Conservation (phyloP, 345 rosid species). For the Clausena lansium region DNA sequence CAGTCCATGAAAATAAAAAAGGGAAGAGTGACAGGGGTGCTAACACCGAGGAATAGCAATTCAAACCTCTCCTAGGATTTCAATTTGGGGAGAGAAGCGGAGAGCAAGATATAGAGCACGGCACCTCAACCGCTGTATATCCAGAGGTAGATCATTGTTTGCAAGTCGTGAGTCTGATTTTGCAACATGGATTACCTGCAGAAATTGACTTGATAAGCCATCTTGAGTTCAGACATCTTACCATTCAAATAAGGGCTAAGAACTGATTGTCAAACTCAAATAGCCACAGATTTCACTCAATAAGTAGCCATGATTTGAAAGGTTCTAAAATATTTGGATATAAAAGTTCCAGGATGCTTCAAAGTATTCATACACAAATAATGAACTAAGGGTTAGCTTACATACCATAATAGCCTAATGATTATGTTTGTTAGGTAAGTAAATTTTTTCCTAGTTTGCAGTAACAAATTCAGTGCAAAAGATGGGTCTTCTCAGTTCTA, state of each 20-base stretch:
- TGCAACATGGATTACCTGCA: conserved; percentile 80
- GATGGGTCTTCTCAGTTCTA: not conserved
- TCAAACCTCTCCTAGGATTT: conserved; percentile 80
- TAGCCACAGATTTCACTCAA: not conserved
- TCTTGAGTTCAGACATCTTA: not conserved
- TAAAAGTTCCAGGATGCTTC: not conserved
- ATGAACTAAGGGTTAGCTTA: not conserved
- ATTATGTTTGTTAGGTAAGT: not conserved
- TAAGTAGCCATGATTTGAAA: not conserved
- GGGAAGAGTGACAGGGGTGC: not conserved
- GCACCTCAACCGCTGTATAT: conserved; percentile 86
- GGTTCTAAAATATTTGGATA: not conserved
- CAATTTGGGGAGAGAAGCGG: conserved; percentile 72
- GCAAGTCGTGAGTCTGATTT: conserved; percentile 97
- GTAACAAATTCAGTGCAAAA: not conserved
- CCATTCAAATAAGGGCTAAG: not conserved
- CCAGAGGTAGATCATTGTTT: conserved; percentile 81
- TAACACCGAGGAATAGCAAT: conserved; percentile 10
- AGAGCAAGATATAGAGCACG: conserved; percentile 80
- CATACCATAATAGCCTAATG: not conserved
- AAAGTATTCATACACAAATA: too few relatives aligned
- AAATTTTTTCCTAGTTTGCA: not conserved
- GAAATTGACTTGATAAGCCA: conserved; percentile 9
- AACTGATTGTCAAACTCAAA: not conserved
- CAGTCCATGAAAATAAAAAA: too few relatives aligned